Evolutionary conservation across 2,329 filamentous ascomycete species (phyloP), one percentile per base, ranked within the genome.

Genomic region (Fusarium nygamai): DNA sequence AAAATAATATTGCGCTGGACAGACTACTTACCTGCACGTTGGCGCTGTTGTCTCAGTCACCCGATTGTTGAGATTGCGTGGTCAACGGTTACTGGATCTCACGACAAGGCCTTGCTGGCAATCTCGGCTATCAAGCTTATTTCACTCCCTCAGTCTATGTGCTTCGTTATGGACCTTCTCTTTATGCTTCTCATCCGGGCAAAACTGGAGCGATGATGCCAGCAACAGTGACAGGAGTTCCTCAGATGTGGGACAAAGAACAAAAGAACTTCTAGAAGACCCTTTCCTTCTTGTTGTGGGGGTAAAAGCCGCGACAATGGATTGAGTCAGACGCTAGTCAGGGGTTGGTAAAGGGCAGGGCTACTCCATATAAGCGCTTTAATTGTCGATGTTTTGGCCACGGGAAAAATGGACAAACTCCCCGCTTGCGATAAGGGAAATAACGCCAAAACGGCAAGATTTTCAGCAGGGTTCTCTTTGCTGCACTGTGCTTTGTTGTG

Each of bases 191-290:
- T 61, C 24, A 51, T 71, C 67, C 69, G 61, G 69, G 62, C 69
- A 67, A 71, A 63, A 71, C 51, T 71, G 69, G 68, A 71, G 68
- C 62, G 58, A 54, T 54, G 31, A 27, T 48, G 19, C 38, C 58
- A 39, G n/a, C 43, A 50, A 46, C 22, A 50, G 51, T 48, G 57
- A 61, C 58, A 71, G 48, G 59, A 74, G 51, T 48, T 63, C 54
- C 39, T 61, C n/a, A 50, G 34, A 53, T 46, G 67, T 31, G 61
- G 51, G 53, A 73, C 63, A 68, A n/a, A 50, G 65, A 43, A 54
- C 65, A 70, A 72, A 63, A 53, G 63, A 63, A 62, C 53, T 72
- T 74, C 71, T 66, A 75, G 72, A 74, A 75, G 50, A 74, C 56
- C 51, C 58, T 56, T 67, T 57, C 29, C 48, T 59, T 62, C 58